Percentiles rank a stretch among this genome's conserved stretches.
Evolutionary conservation across 768 basidiomycete genomes (phyloP).

Genomic region (Phaeotremella fagi): DNA sequence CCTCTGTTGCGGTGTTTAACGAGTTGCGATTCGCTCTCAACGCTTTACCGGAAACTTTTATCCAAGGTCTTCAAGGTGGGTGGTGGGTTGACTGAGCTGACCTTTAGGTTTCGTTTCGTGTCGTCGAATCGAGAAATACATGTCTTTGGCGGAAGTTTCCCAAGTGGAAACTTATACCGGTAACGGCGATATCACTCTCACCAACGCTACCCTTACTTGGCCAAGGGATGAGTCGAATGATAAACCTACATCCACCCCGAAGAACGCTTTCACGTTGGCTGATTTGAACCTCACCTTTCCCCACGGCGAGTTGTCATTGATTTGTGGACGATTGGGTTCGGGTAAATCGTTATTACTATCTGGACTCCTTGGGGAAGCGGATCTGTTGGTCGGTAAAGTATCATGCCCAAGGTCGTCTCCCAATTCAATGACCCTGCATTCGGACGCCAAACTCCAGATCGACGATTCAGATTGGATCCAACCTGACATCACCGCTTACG

Average conservation of each 20-base stretch:
- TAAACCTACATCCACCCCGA: conserved; percentile 60
- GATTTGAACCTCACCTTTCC: conserved; percentile 77
- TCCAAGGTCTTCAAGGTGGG: conserved; percentile 72
- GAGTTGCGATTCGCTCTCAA: conserved; percentile 82
- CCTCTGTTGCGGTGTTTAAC: conserved; percentile 64
- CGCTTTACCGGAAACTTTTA: conserved; percentile 82
- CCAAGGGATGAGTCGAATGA: conserved; percentile 61
- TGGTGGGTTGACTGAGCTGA: not conserved
- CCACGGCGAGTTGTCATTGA: conserved; percentile 67
- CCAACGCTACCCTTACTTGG: conserved; percentile 86
- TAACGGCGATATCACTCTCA: conserved; percentile 62
- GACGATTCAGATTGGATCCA: conserved; percentile 69
- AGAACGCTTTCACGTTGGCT: conserved; percentile 71
- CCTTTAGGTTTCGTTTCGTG: conserved; percentile 70
- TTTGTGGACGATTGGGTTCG: conserved; percentile 80
- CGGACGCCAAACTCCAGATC: conserved; percentile 51
- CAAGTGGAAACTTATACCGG: conserved; percentile 55
- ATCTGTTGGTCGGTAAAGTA: conserved; percentile 73
- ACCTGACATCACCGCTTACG: conserved; percentile 74
- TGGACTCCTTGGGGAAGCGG: conserved; percentile 82
- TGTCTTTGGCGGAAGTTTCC: conserved; percentile 67
- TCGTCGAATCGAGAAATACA: conserved; percentile 85
- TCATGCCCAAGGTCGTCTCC: conserved; percentile 80
- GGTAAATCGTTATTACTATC: conserved; percentile 83
- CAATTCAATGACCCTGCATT: conserved; percentile 61